These are phyloP conservation scores for Taiwanofungus camphoratus DNA, from an alignment of 1,284 basidiomycete species.

Conservation along the genomic window DNA sequence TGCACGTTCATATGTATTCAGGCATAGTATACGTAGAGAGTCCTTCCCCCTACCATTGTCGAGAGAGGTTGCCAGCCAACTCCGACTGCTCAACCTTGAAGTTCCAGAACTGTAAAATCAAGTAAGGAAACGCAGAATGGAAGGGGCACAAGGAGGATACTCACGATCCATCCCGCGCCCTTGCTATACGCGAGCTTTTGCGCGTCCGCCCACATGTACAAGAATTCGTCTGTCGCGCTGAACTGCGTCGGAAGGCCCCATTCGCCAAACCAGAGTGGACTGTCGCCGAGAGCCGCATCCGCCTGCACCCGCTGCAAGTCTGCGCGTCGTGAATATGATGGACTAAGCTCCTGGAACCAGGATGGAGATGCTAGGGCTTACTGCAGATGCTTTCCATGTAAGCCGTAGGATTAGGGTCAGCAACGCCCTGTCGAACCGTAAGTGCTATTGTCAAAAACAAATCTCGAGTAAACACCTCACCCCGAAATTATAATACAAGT, in stretches of 20 bases:
- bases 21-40: too few relatives aligned
- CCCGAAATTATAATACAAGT: constrained; percentile 74
- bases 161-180: constrained; percentile 66
- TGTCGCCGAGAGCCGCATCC: constrained; percentile 44
- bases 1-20: constrained; percentile 26
- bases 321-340: too few relatives aligned
- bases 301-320: constrained; percentile 46
- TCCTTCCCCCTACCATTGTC: constrained; percentile 59
- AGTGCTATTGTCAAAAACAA: neutral
- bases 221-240: constrained; percentile 54
- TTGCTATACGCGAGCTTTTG: constrained; percentile 64
- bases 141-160: constrained; percentile 17
- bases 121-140: neutral
- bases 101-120: constrained; percentile 66
- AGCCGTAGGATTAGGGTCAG: constrained; percentile 53
- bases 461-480: constrained; percentile 29
- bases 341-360: too few relatives aligned
- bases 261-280: constrained; percentile 49
- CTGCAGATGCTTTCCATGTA: constrained; percentile 69
- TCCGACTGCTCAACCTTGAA: constrained; percentile 63
- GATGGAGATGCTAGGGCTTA: too few relatives aligned
- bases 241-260: constrained; percentile 72
- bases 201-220: constrained; percentile 71
- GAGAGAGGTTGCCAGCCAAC: constrained; percentile 40
- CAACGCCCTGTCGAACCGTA: constrained; percentile 48